Percentiles rank a stretch among this genome's conserved stretches.
Evolutionary conservation across 1,284 basidiomycete genomes (phyloP).

Genomic region (Singerocomus rubriflavus): DNA sequence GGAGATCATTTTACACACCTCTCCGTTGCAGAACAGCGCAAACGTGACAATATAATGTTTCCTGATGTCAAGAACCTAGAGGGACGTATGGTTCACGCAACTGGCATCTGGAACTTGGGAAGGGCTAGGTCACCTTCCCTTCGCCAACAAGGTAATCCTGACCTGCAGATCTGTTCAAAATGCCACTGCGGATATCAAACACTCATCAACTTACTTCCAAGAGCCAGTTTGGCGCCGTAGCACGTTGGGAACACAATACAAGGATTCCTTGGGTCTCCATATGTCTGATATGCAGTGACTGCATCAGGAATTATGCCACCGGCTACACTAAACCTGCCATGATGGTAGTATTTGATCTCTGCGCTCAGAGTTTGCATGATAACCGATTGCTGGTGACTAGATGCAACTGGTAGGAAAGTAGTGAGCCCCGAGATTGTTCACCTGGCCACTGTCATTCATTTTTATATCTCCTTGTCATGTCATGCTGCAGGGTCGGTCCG

Average conservation of each 20-base stretch:
- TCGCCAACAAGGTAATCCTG: conserved; percentile 50
- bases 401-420: background rate
- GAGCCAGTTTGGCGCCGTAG: conserved; percentile 35
- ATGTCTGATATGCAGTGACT: conserved; percentile 39
- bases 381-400: background rate
- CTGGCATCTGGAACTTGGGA: background rate
- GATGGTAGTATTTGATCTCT: conserved; percentile 36
- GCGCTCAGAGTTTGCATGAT: conserved; percentile 13
- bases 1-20: conserved; percentile 34
- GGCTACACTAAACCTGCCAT: conserved; percentile 33
- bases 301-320: conserved; percentile 37
- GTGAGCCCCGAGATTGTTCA: background rate
- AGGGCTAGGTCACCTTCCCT: conserved; percentile 37
- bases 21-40: conserved; percentile 55
- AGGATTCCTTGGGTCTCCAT: conserved; percentile 33
- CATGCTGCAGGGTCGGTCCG: background rate
- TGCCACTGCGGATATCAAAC: background rate
- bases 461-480: conserved; percentile 5
- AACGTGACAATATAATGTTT: conserved; percentile 55
- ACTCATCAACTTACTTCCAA: conserved; percentile 23
- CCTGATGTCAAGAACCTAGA: conserved; percentile 43
- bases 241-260: conserved; percentile 39
- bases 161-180: conserved; percentile 30
- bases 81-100: background rate
- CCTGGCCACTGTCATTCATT: background rate